These are phyloP conservation scores for Protea cynaroides DNA, from an alignment of 164 flowering plant genomes.

Conservation along the genomic window DNA sequence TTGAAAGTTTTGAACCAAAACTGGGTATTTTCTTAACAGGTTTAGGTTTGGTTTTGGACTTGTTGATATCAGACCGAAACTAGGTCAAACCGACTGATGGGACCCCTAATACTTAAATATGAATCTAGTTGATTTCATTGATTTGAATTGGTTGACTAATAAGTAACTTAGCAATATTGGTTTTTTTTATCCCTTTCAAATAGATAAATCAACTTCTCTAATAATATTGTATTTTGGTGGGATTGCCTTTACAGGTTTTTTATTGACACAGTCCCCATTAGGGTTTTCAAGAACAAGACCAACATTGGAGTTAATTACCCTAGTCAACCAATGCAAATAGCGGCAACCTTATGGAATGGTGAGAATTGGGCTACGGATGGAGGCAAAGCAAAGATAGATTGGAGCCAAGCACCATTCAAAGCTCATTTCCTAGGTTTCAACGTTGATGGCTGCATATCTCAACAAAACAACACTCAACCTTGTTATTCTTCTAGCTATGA, in stretches of 20 bases:
- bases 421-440: conserved; percentile 40
- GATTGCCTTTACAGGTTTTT: conserved; percentile 38
- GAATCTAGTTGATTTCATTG: too few species aligned
- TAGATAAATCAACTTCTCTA: too few species aligned
- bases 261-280: conserved; percentile 58
- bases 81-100: too few species aligned
- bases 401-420: conserved; percentile 53
- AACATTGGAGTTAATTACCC: conserved; percentile 47
- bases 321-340: conserved; percentile 41
- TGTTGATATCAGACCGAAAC: too few species aligned
- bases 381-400: conserved; percentile 44
- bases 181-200: too few species aligned
- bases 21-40: too few species aligned
- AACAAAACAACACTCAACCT: neutral
- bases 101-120: too few species aligned
- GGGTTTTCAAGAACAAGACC: conserved; percentile 52
- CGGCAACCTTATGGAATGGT: conserved; percentile 66
- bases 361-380: conserved; percentile 69
- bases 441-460: conserved; percentile 35
- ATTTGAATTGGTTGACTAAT: too few species aligned
- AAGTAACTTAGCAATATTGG: too few species aligned
- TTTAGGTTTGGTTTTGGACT: too few species aligned
- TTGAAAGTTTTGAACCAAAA: too few species aligned
- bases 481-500: conserved; percentile 26
- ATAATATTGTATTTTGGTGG: neutral